Conservation (phyloP, 306 rosid species). For the Abrus precatorius region DNA sequence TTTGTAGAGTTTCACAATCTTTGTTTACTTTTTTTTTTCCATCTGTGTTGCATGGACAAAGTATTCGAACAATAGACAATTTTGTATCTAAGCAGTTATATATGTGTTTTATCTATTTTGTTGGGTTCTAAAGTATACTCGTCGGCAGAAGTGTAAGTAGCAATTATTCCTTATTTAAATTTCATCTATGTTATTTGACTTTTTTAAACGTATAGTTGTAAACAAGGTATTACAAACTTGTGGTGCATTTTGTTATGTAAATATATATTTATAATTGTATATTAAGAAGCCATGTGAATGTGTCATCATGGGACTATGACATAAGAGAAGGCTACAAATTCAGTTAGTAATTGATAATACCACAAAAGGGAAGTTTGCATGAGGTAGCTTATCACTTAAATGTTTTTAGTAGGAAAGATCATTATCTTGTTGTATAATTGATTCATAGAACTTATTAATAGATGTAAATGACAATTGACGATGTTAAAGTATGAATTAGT, state of each 20-base stretch:
- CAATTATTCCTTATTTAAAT: too few relatives aligned
- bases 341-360: not conserved
- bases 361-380: slow-evolving; percentile 18
- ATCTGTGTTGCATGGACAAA: too few relatives aligned
- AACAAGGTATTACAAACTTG: too few relatives aligned
- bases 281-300: not conserved
- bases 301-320: not conserved
- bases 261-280: not conserved
- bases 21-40: too few relatives aligned
- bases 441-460: not conserved
- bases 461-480: not conserved
- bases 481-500: not conserved
- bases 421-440: not conserved
- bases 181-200: too few relatives aligned
- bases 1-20: too few relatives aligned
- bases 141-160: too few relatives aligned
- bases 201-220: too few relatives aligned
- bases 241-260: not conserved
- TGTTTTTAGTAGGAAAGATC: not conserved
- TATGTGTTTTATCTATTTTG: too few relatives aligned
- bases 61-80: too few relatives aligned
- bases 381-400: not conserved
- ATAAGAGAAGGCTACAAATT: not conserved
- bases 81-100: too few relatives aligned
- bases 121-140: too few relatives aligned